These are phyloP conservation scores for Aspergillus ochraceus DNA, from an alignment of 2,329 filamentous ascomycete genomes.

Conservation along the genomic window DNA sequence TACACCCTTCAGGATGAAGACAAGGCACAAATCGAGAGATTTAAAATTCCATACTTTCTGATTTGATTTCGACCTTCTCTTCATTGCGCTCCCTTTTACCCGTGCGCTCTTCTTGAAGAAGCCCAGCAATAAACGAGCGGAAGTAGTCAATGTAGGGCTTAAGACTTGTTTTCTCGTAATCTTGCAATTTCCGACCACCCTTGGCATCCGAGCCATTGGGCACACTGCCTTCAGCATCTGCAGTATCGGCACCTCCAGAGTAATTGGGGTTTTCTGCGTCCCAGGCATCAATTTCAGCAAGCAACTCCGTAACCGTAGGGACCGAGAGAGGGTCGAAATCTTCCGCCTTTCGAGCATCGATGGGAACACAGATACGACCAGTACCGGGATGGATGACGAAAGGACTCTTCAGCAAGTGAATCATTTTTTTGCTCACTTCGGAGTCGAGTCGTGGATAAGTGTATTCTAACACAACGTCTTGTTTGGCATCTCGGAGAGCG, in stretches of 20 bases:
- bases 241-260: slow-evolving; percentile 42
- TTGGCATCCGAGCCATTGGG: slow-evolving; percentile 33
- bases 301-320: slow-evolving; percentile 81
- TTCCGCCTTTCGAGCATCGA: slow-evolving; percentile 72
- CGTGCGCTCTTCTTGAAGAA: slow-evolving; percentile 72
- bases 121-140: slow-evolving; percentile 70
- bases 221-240: slow-evolving; percentile 39
- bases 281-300: slow-evolving; percentile 86
- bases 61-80: slow-evolving; percentile 40
- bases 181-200: slow-evolving; percentile 57
- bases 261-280: slow-evolving; percentile 41
- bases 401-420: slow-evolving; percentile 95
- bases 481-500: slow-evolving; percentile 82
- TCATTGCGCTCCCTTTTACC: slow-evolving; percentile 55
- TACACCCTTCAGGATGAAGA: background rate
- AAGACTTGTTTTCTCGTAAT: slow-evolving; percentile 97
- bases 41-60: slow-evolving; percentile 67
- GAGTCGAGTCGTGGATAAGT: slow-evolving; percentile 96
- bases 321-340: slow-evolving; percentile 84
- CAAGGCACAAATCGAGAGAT: background rate
- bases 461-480: slow-evolving; percentile 95
- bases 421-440: slow-evolving; percentile 95
- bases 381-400: slow-evolving; percentile 97
- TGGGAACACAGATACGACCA: slow-evolving; percentile 91
- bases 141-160: slow-evolving; percentile 93